Conservation (phyloP, 75 land plant species). For the Pseudotsuga menziesii region DNA sequence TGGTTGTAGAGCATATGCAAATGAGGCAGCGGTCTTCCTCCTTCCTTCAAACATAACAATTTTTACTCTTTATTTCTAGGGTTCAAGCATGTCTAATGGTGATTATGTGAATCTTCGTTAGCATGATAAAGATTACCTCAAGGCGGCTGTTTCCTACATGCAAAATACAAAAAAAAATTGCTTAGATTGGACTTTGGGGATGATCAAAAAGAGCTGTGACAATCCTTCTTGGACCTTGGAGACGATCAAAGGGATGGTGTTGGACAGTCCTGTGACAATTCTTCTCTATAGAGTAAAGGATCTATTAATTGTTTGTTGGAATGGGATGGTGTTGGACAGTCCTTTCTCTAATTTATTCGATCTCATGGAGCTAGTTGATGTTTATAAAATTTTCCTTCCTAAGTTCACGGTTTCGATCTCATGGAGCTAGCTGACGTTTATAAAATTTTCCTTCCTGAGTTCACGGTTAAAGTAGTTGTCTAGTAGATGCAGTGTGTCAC, state of each 20-base stretch:
- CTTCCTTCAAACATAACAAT: slow-evolving; percentile 27
- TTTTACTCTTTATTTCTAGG: slow-evolving; percentile 25
- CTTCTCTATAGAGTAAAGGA: no score
- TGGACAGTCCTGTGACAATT: no score
- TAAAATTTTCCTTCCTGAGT: no score
- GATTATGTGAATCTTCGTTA: slow-evolving; percentile 28
- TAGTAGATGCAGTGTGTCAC: slow-evolving; percentile 74
- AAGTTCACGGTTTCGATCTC: no score
- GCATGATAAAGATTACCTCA: slow-evolving; percentile 36
- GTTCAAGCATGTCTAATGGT: slow-evolving; percentile 18
- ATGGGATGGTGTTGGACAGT: no score
- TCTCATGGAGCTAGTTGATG: no score
- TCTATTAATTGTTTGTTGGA: no score
- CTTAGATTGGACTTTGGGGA: slow-evolving; percentile 93
- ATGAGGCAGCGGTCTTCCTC: slow-evolving; percentile 15
- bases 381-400: no score
- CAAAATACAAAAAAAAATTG: slow-evolving; percentile 59
- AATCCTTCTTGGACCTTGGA: slow-evolving; percentile 94
- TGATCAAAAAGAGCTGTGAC: slow-evolving; percentile 99
- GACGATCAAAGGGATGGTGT: slow-evolving; percentile 89
- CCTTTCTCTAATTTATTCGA: slow-evolving; percentile 96
- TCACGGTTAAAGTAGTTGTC: slow-evolving; percentile 67
- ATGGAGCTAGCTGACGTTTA: no score
- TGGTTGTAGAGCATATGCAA: slow-evolving; percentile 23
- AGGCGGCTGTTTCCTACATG: slow-evolving; percentile 38